Conservation (phyloP, 305 asterid species). For the Fraxinus platypoda region DNA sequence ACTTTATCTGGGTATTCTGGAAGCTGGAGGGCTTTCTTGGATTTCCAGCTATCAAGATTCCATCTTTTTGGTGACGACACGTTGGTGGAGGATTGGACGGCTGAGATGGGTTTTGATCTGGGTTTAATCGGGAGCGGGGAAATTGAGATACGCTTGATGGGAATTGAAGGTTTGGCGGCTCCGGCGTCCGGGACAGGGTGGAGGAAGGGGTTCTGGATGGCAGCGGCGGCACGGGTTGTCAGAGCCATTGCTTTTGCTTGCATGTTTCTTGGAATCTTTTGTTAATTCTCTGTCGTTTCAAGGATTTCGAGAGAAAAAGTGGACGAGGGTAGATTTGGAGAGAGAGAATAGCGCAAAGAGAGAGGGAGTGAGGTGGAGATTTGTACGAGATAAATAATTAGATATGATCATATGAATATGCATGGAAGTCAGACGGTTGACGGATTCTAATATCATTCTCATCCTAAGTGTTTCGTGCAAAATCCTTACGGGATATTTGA, state of each 20-base stretch:
- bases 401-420: background rate
- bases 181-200: slow-evolving; percentile 19
- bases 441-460: background rate
- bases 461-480: too few species aligned
- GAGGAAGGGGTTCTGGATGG: slow-evolving; percentile 9
- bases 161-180: slow-evolving; percentile 8
- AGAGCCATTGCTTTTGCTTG: slow-evolving; percentile 34
- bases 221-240: slow-evolving; percentile 22
- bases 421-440: background rate
- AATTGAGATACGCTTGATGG: slow-evolving; percentile 23
- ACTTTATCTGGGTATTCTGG: slow-evolving; percentile 52
- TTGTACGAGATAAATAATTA: background rate
- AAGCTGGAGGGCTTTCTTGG: slow-evolving; percentile 47
- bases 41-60: slow-evolving; percentile 57
- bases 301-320: background rate
- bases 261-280: slow-evolving; percentile 3
- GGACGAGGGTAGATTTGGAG: background rate
- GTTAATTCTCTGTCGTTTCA: background rate
- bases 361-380: background rate
- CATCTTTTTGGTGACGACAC: slow-evolving; percentile 29
- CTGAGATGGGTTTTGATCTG: slow-evolving; percentile 42
- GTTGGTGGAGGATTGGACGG: slow-evolving; percentile 38
- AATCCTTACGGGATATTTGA: too few species aligned
- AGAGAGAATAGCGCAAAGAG: background rate
- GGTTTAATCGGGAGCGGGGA: slow-evolving; percentile 22